Conservation (phyloP, 805 yeast species). For the Metschnikowia anglica region DNA sequence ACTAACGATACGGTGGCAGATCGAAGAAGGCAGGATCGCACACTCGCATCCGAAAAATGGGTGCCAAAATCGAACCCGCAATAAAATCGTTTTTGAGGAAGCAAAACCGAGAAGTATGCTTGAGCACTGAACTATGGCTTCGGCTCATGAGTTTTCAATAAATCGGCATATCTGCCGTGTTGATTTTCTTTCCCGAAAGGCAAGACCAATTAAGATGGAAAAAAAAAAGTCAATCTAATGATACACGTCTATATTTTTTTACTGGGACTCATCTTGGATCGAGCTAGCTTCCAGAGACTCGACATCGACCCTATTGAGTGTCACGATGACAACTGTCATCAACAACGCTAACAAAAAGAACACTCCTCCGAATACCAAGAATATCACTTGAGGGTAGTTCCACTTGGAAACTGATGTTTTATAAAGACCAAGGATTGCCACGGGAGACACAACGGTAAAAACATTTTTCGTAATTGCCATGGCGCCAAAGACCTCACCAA, state of each 20-base stretch:
- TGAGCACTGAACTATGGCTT: no score
- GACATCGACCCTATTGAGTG: constrained; percentile 15
- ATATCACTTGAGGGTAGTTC: constrained; percentile 31
- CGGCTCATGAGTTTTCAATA: no score
- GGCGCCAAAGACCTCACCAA: constrained; percentile 76
- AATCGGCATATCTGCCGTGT: no score
- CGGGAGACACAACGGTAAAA: constrained; percentile 49
- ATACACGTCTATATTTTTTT: background rate
- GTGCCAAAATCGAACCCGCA: constrained; percentile 5
- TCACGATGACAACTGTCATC: constrained; percentile 11
- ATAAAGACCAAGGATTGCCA: constrained; percentile 48
- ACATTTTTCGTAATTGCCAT: constrained; percentile 57
- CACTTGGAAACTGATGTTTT: constrained; percentile 25
- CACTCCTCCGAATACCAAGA: constrained; percentile 21
- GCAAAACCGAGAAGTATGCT: background rate
- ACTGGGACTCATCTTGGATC: background rate
- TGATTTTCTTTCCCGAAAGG: no score
- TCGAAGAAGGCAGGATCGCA: constrained; percentile 1
- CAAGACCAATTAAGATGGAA: no score
- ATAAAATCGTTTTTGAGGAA: background rate
- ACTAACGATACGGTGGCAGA: background rate
- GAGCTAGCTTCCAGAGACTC: constrained; percentile 10
- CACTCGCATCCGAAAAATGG: constrained; percentile 3
- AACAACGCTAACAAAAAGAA: constrained; percentile 5
- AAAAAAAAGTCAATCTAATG: no score